These are phyloP conservation scores for Apiosordaria backusii DNA, from an alignment of 495 filamentous ascomycete genomes.

Conservation along the genomic window DNA sequence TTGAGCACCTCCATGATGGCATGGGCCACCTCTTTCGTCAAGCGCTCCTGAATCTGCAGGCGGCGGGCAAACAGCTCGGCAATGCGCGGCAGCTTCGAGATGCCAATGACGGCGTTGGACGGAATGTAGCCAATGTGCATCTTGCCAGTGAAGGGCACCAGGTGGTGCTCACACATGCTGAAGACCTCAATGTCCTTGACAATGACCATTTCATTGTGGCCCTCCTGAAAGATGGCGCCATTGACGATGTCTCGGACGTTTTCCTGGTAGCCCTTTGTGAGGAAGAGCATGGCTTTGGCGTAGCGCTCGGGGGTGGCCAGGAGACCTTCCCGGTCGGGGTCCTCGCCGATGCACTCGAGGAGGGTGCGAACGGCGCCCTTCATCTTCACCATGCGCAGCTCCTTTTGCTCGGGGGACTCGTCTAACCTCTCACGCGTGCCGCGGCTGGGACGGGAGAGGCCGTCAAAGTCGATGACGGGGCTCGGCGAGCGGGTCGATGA, in stretches of 20 bases:
- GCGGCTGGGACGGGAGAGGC: constrained; percentile 65
- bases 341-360: constrained; percentile 93
- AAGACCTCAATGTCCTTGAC: constrained; percentile 97
- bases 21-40: constrained; percentile 94
- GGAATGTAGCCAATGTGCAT: constrained; percentile 99
- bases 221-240: constrained; percentile 92
- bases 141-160: constrained; percentile 95
- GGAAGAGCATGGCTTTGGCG: constrained; percentile 95
- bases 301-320: constrained; percentile 84
- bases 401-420: constrained; percentile 68
- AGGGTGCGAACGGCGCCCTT: constrained; percentile 84
- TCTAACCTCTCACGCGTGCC: constrained; percentile 80
- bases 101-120: constrained; percentile 76
- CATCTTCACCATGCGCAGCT: constrained; percentile 69
- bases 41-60: constrained; percentile 89
- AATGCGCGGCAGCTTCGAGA: constrained; percentile 91
- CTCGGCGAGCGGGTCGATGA: constrained; percentile 46
- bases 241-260: constrained; percentile 92
- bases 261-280: constrained; percentile 98
- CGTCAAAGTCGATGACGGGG: constrained; percentile 72
- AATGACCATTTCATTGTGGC: constrained; percentile 95
- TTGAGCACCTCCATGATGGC: constrained; percentile 88
- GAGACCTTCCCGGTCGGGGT: constrained; percentile 86
- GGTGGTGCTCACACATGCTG: constrained; percentile 93
- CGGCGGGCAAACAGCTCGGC: constrained; percentile 95